Conservation (phyloP, 2,329 filamentous ascomycete genomes). For the Cladosporium sp. region DNA sequence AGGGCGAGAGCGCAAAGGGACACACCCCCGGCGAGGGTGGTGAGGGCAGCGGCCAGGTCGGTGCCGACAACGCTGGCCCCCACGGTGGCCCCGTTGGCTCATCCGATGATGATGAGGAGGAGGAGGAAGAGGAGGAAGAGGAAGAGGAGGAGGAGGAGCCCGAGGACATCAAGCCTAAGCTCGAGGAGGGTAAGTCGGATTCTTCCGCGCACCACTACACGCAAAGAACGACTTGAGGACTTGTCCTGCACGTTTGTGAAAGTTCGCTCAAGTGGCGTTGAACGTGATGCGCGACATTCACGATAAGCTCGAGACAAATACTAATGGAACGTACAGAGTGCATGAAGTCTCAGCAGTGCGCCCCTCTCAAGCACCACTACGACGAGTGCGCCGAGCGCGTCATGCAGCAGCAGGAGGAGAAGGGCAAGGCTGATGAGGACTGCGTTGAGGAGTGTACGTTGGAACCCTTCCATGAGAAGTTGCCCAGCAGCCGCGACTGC, state of each 20-base stretch:
- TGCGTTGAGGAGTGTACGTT: slow-evolving; percentile 98
- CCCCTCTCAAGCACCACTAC: slow-evolving; percentile 91
- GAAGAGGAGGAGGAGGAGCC: slow-evolving; percentile 80
- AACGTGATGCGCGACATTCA: neutral
- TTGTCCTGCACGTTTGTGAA: no score
- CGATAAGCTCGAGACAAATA: neutral
- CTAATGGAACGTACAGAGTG: slow-evolving; percentile 61
- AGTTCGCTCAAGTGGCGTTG: no score
- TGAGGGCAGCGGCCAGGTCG: slow-evolving; percentile 25
- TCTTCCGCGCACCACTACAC: neutral
- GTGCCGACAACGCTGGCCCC: slow-evolving; percentile 22
- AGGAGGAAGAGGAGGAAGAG: slow-evolving; percentile 61
- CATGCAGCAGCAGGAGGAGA: slow-evolving; percentile 64
- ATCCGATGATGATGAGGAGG: slow-evolving; percentile 47
- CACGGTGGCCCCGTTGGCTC: slow-evolving; percentile 32
- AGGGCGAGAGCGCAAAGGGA: slow-evolving; percentile 20
- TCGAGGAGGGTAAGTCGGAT: slow-evolving; percentile 79
- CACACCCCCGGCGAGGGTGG: slow-evolving; percentile 26
- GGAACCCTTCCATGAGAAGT: neutral
- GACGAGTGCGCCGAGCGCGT: slow-evolving; percentile 98
- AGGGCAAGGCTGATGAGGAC: slow-evolving; percentile 79
- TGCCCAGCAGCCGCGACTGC: neutral
- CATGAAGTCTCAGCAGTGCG: slow-evolving; percentile 78
- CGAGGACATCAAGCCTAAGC: slow-evolving; percentile 72
- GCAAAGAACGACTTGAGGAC: no score